Evolutionary conservation across 192 early-diverging fungal species (phyloP).

Genomic region (Endogone sp.): DNA sequence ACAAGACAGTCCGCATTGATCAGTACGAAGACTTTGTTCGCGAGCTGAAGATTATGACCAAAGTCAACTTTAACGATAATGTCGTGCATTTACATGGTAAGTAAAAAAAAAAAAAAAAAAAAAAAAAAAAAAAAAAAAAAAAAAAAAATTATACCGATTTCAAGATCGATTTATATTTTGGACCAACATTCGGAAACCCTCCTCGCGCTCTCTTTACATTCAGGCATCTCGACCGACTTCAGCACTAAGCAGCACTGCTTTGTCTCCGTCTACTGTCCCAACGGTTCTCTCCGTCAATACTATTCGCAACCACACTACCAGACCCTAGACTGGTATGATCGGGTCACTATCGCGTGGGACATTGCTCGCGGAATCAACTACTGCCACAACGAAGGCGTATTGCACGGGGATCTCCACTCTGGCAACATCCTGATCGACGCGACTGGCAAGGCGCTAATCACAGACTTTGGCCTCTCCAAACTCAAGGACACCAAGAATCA

Average conservation of each 20-base stretch:
- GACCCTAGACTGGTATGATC: not conserved
- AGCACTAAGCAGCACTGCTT: not conserved
- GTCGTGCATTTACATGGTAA: not conserved
- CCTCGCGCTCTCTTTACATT: not conserved
- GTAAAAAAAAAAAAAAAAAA: too few relatives aligned
- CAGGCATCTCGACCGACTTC: not conserved
- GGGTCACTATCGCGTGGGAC: not conserved
- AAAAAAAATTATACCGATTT: too few relatives aligned
- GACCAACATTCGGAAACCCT: too few relatives aligned
- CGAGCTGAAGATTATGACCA: not conserved
- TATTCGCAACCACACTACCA: not conserved
- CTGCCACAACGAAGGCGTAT: conserved; percentile 35
- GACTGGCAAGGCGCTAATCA: conserved; percentile 28
- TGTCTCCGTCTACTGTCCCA: not conserved
- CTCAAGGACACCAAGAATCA: conserved; percentile 26
- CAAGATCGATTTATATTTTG: too few relatives aligned
- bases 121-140: too few relatives aligned
- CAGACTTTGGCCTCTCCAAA: conserved; percentile 31
- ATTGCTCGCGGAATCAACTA: conserved; percentile 35
- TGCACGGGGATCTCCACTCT: conserved; percentile 32
- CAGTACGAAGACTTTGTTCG: not conserved
- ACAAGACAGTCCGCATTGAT: not conserved
- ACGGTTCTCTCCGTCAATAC: not conserved
- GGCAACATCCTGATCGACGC: conserved; percentile 23
- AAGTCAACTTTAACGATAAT: not conserved